Evolutionary conservation across 116 monocot species (phyloP), one percentile per base, ranked within the genome.

Genomic region (Papilionanthe hybrid): DNA sequence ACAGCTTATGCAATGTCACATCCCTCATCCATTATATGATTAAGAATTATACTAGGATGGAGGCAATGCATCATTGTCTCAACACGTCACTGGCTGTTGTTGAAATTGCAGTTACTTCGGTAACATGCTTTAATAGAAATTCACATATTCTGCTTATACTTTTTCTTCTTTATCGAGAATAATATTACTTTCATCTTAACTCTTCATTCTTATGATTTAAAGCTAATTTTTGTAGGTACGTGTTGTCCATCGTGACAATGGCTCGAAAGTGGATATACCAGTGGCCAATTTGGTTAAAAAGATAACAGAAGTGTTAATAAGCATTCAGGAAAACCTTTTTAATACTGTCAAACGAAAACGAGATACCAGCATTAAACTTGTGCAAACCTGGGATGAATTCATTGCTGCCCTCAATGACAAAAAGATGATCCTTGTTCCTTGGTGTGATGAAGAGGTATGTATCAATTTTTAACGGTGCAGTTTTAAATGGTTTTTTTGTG

Each of bases 381-480:
- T 95, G 9, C 74, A 79, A 48, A 95, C 95, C 19, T 99, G 98
- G 98, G 98, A 99, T 77, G 93, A 99, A 68, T 99, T 99, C 80
- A 37, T 89, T 17, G 78, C 73, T 42, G 95, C 98, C 53, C 91
- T 99, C 29, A 87, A 84, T 76, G 85, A 99, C 19, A 95, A 93
- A 65, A 91, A 95, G 56, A 68, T 94, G 91, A 95, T 99, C 30
- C 75, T 99, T 49, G 98, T 95, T 74, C 95, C 98, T 12, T 99
- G 98, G 98, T 99, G 98, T 68, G 93, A 99, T 86, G 98, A 99
- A 85, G 95, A 99, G 98, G 97, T 94, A 87, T 9, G 19, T 41
- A 8, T 68, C 13, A 19, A 6, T 79, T 47, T 28, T 78, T 74
- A 28, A 7, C n/a, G 42, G 60, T 18, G 9, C 29, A 15, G 20